Evolutionary conservation across 2,329 filamentous ascomycete species (phyloP).

Genomic region (Coleophoma cylindrospora): DNA sequence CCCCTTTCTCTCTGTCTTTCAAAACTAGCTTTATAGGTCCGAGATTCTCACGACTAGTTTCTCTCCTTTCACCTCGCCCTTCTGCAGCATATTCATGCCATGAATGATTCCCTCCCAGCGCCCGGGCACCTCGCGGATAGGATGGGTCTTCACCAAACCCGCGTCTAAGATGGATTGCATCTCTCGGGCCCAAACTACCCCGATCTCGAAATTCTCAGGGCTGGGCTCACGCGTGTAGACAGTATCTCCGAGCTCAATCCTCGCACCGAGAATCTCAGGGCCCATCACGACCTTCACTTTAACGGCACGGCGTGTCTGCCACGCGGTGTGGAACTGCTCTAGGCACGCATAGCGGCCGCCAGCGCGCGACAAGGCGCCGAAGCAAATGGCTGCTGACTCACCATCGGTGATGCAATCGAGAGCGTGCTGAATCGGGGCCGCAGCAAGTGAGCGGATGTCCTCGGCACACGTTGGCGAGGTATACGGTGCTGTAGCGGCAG

Average conservation of each 20-base stretch:
- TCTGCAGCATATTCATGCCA: not conserved
- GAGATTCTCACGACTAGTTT: not conserved
- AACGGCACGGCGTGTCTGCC: constrained; percentile 17
- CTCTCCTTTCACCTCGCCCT: not conserved
- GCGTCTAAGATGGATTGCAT: not conserved
- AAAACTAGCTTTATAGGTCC: no score
- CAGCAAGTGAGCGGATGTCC: constrained; percentile 3
- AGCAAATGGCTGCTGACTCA: constrained; percentile 22
- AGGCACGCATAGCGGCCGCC: constrained; percentile 29
- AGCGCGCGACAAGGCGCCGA: constrained; percentile 19
- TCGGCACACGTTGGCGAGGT: constrained; percentile 15
- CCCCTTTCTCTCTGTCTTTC: no score
- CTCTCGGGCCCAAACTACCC: not conserved
- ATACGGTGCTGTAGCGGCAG: constrained; percentile 13
- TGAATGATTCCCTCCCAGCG: not conserved
- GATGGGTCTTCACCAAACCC: not conserved
- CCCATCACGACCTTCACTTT: not conserved
- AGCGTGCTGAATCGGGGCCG: constrained; percentile 16
- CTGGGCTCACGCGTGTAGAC: not conserved
- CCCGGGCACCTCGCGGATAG: not conserved
- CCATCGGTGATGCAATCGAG: constrained; percentile 28
- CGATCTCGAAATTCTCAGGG: not conserved
- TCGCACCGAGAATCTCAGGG: not conserved
- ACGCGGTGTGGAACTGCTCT: constrained; percentile 15
- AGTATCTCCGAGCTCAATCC: not conserved